Conservation (phyloP, 1,284 basidiomycete species). For the Puccinia polysora region DNA sequence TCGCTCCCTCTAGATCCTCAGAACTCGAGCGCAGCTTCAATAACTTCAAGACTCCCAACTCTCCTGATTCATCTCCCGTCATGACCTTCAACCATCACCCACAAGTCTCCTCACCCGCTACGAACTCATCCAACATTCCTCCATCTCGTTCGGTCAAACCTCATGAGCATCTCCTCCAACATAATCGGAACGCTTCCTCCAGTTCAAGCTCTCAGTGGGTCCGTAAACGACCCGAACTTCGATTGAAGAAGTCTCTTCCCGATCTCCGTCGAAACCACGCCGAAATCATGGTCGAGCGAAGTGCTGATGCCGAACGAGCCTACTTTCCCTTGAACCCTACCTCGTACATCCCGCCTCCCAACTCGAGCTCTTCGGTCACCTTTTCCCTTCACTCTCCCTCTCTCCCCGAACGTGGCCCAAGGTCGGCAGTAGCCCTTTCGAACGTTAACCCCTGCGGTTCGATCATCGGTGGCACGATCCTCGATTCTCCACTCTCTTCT, state of each 20-base stretch:
- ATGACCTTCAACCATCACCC: not conserved
- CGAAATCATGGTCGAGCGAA: conserved; percentile 35
- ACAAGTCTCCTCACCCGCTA: not conserved
- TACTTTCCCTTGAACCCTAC: conserved; percentile 19
- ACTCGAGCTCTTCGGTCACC: conserved; percentile 15
- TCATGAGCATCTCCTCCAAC: conserved; percentile 11
- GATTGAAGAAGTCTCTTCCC: conserved; percentile 75
- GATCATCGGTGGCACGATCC: not conserved
- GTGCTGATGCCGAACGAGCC: conserved; percentile 39
- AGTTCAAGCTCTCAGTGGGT: conserved; percentile 31
- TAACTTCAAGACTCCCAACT: conserved; percentile 7
- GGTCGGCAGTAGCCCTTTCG: conserved; percentile 11
- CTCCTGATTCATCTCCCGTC: conserved; percentile 23
- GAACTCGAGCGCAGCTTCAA: conserved; percentile 11
- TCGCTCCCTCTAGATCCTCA: not conserved
- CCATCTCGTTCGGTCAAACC: not conserved
- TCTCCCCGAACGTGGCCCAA: conserved; percentile 3
- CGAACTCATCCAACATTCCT: not conserved
- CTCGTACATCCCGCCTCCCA: conserved; percentile 17
- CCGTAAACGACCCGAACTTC: conserved; percentile 43
- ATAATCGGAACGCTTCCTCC: conserved; percentile 39
- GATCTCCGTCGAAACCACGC: conserved; percentile 65
- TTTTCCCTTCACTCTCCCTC: conserved; percentile 31
- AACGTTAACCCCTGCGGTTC: not conserved
- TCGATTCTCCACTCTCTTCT: not conserved